These are phyloP conservation scores for Fusarium sp. DNA, from an alignment of 2,329 filamentous ascomycete genomes.

Conservation along the genomic window DNA sequence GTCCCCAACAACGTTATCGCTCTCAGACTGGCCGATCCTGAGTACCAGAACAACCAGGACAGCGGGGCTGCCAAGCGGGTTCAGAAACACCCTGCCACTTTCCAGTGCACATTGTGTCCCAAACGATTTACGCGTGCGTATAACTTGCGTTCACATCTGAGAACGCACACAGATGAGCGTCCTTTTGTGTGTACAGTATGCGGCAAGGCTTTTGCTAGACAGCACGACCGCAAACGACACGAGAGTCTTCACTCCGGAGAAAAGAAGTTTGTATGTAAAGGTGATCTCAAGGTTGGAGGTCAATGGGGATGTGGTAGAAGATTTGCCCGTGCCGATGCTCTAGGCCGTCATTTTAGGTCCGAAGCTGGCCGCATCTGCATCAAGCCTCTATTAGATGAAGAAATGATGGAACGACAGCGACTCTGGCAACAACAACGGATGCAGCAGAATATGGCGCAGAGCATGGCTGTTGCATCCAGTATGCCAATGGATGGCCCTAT, in stretches of 20 bases:
- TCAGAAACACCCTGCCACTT: slow-evolving; percentile 97
- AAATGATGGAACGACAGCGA: slow-evolving; percentile 83
- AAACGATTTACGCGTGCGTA: slow-evolving; percentile 97
- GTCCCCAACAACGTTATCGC: slow-evolving; percentile 77
- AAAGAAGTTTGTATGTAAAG: slow-evolving; percentile 98
- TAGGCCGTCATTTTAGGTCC: slow-evolving; percentile 93
- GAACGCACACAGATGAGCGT: slow-evolving; percentile 96
- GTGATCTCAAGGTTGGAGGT: slow-evolving; percentile 82
- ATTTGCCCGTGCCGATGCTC: slow-evolving; percentile 93
- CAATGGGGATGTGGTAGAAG: slow-evolving; percentile 93
- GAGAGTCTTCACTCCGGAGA: slow-evolving; percentile 96
- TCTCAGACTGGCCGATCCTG: slow-evolving; percentile 89
- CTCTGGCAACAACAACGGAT: slow-evolving; percentile 78
- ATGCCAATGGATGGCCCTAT: slow-evolving; percentile 68
- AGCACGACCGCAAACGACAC: slow-evolving; percentile 97
- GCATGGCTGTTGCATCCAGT: slow-evolving; percentile 62
- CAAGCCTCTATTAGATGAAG: slow-evolving; percentile 95
- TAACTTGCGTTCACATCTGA: slow-evolving; percentile 92
- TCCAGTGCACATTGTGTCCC: slow-evolving; percentile 92
- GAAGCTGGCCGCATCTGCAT: slow-evolving; percentile 97
- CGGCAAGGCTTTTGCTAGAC: slow-evolving; percentile 95
- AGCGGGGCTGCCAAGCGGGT: slow-evolving; percentile 78
- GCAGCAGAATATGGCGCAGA: slow-evolving; percentile 71
- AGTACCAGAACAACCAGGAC: slow-evolving; percentile 75
- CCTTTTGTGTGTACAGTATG: slow-evolving; percentile 98